Conservation (phyloP, 2,329 filamentous ascomycete genomes). For the Phaeoacremonium minimum region DNA sequence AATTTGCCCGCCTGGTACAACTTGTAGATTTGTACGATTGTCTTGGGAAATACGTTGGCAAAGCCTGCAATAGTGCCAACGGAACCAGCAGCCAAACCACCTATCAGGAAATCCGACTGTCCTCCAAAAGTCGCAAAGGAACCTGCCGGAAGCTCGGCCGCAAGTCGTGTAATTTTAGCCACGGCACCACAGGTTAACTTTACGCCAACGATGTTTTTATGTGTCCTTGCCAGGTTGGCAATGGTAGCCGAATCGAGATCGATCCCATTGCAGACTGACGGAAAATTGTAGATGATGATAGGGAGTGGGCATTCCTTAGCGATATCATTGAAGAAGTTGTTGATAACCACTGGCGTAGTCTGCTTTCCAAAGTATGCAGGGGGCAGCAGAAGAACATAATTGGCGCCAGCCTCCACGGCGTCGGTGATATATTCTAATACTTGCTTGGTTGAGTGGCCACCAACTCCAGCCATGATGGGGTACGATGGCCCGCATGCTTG, state of each 20-base stretch:
- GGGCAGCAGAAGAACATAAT: slow-evolving; percentile 54
- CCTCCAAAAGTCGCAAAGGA: slow-evolving; percentile 67
- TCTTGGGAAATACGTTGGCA: slow-evolving; percentile 52
- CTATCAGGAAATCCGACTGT: slow-evolving; percentile 65
- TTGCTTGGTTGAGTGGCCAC: slow-evolving; percentile 57
- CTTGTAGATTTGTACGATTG: slow-evolving; percentile 49
- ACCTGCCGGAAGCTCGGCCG: slow-evolving; percentile 39
- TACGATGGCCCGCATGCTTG: slow-evolving; percentile 42
- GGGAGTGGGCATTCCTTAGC: slow-evolving; percentile 44
- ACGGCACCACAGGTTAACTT: slow-evolving; percentile 60
- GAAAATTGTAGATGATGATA: slow-evolving; percentile 60
- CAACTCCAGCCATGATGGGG: slow-evolving; percentile 54
- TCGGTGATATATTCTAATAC: slow-evolving; percentile 52
- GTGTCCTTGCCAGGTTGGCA: slow-evolving; percentile 37
- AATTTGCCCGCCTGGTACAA: slow-evolving; percentile 50
- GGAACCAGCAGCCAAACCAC: slow-evolving; percentile 48
- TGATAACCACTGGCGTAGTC: slow-evolving; percentile 50
- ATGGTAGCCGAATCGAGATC: slow-evolving; percentile 60
- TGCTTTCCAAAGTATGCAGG: slow-evolving; percentile 58
- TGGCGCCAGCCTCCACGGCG: slow-evolving; percentile 52
- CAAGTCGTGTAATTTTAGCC: slow-evolving; percentile 54
- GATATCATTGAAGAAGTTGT: slow-evolving; percentile 51
- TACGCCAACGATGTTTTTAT: slow-evolving; percentile 54
- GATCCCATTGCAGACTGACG: slow-evolving; percentile 58
- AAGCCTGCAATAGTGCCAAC: slow-evolving; percentile 54